Base-by-base conservation (phyloP, 768 basidiomycete species). In the Chiua virens region DNA sequence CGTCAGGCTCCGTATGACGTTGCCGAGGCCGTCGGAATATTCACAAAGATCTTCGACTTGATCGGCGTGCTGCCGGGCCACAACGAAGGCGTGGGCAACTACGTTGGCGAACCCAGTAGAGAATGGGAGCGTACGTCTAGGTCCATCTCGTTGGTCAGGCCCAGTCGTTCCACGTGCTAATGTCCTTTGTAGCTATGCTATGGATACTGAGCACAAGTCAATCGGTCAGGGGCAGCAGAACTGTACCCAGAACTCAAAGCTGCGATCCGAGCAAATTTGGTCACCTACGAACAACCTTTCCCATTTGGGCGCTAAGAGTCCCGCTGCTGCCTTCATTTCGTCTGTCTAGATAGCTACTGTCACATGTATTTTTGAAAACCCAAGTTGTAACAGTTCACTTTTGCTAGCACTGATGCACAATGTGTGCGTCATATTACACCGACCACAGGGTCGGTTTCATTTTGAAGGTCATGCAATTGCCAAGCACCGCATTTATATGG, bases 221-320 rank as follows among this genome's bases (percentile, higher is more conserved):
- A 62, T 17, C 21, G n/a, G n/a, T n/a, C n/a, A n/a, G n/a, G 62
- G 49, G 56, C 57, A 0, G 57, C 51, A 5, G 22, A 25, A 34
- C 25, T 62, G 53, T 64, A 65, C 49, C 63, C 54, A 5, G 54
- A 64, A 3, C 63, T 64, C 21, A 23, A 45, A 37, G 13, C 42
- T 2, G 62, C 63, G 39, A 65, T 65, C 53, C 62, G 52, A 42
- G 51, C 43, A 34, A 69, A 57, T 23, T 17, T 66, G 42, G 37
- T 40, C 36, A 58, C 56, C 11, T 65, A 63, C 42, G 9, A 46
- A 23, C 54, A 62, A n/a, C 15, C 52, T 34, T 62, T 54, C 35
- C 62, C 63, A 4, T 59, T 10, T 9, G 56, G 62, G 25, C 43
- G 47, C 4, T 65, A 27, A 45, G 21, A 23, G 32, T 32, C 14